Percentiles rank a stretch among this genome's conserved stretches.
phyloP scores from a whole-genome alignment of 2,329 filamentous ascomycete genomes.

The Fusarium verticillioides region DNA sequence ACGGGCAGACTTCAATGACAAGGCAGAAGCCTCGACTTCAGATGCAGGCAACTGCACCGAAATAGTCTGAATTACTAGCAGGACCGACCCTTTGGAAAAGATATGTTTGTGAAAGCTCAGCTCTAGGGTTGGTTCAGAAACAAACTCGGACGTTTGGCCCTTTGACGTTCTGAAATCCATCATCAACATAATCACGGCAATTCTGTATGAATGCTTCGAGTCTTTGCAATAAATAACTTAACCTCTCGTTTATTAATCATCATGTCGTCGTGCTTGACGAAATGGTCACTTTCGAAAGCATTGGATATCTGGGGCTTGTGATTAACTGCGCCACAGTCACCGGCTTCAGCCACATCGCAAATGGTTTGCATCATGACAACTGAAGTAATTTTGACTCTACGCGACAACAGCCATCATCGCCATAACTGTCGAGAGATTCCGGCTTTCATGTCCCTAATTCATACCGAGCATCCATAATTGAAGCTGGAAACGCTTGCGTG shows the following conservation, averaged over 20 bases:
- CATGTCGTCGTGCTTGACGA: background rate
- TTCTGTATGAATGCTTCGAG: no score
- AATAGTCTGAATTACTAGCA: background rate
- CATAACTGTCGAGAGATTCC: background rate
- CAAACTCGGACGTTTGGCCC: background rate
- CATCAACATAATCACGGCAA: background rate
- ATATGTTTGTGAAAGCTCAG: background rate
- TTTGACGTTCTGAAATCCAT: background rate
- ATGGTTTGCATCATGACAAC: background rate
- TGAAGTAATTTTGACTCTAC: background rate
- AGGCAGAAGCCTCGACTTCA: background rate
- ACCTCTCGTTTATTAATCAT: background rate
- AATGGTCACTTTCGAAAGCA: background rate
- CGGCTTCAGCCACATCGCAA: constrained; percentile 31
- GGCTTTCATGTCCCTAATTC: background rate
- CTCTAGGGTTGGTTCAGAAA: background rate
- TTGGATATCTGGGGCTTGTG: constrained; percentile 8
- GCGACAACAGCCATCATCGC: background rate
- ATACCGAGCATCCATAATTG: background rate
- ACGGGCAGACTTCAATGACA: background rate
- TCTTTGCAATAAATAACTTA: no score
- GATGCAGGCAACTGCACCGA: background rate
- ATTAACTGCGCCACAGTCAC: background rate
- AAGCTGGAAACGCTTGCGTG: rapidly evolving
- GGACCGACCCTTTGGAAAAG: background rate